A percentile compares a stretch with the other conserved stretches of the same genome.
phyloP scores from a whole-genome alignment of 768 basidiomycete genomes.

The Favolaschia claudopus region DNA sequence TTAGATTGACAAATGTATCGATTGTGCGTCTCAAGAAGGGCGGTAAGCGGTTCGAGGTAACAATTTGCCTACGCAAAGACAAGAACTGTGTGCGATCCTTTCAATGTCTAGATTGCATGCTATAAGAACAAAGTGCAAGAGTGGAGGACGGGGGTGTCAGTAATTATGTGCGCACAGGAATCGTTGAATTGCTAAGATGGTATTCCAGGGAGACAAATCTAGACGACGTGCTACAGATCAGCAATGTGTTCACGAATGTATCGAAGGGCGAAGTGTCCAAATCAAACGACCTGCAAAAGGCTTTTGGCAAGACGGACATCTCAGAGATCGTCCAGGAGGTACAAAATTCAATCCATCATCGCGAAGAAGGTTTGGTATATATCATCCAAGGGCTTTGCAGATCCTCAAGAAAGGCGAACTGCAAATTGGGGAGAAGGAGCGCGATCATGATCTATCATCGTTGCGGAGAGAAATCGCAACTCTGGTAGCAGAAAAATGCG shows the following conservation, averaged over 20 bases:
- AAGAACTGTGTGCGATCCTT: background rate
- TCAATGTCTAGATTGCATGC: slow-evolving; percentile 78
- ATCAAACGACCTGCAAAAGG: slow-evolving; percentile 88
- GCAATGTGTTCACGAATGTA: slow-evolving; percentile 94
- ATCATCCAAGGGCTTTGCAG: slow-evolving; percentile 44
- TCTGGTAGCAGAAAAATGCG: slow-evolving; percentile 93
- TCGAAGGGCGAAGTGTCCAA: slow-evolving; percentile 96
- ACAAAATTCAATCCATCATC: background rate
- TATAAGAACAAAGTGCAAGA: slow-evolving; percentile 99
- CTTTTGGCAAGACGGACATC: slow-evolving; percentile 81
- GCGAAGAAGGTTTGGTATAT: too few relatives aligned
- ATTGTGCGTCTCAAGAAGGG: slow-evolving; percentile 96
- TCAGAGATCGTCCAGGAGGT: slow-evolving; percentile 86
- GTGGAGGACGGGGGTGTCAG: slow-evolving; percentile 90
- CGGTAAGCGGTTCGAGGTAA: slow-evolving; percentile 97
- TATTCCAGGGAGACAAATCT: slow-evolving; percentile 82
- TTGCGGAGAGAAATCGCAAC: slow-evolving; percentile 91
- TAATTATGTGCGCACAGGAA: slow-evolving; percentile 16
- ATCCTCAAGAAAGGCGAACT: slow-evolving; percentile 96
- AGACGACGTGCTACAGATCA: slow-evolving; percentile 96
- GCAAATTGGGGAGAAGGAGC: slow-evolving; percentile 96
- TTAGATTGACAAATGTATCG: slow-evolving; percentile 95
- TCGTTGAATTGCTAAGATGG: background rate
- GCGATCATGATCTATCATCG: slow-evolving; percentile 86
- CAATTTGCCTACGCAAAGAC: background rate